Conservation (phyloP, 2,329 filamentous ascomycete species). For the Cladosporium sp. region DNA sequence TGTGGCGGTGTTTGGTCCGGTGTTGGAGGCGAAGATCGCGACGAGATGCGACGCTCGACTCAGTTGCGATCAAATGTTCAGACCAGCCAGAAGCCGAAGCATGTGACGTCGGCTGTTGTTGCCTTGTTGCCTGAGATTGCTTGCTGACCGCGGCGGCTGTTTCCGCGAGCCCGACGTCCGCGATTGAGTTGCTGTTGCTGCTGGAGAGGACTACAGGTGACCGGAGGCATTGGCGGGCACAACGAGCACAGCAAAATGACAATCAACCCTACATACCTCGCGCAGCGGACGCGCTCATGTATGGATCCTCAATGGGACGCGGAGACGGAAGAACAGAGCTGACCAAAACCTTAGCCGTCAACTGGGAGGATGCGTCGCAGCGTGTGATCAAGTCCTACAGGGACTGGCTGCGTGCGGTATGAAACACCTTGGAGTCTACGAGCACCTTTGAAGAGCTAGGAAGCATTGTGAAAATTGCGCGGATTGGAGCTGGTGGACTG, state of each 20-base stretch:
- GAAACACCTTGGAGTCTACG: conserved; percentile 36
- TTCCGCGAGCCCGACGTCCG: conserved; percentile 3
- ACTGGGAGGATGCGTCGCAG: conserved; percentile 80
- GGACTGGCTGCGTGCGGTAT: conserved; percentile 92
- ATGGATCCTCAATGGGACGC: conserved; percentile 16
- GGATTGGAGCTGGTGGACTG: conserved; percentile 6
- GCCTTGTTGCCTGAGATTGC: neutral
- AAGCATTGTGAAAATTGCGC: neutral
- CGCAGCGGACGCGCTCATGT: conserved; percentile 50
- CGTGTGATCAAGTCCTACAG: conserved; percentile 86
- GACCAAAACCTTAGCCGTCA: conserved; percentile 58
- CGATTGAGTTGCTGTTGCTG: neutral
- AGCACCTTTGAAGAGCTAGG: neutral
- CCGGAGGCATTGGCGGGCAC: conserved; percentile 10
- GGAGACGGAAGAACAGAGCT: conserved; percentile 8
- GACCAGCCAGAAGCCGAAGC: neutral
- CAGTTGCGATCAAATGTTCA: conserved; percentile 7
- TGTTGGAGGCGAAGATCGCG: neutral
- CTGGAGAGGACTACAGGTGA: neutral
- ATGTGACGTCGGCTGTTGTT: conserved; percentile 6
- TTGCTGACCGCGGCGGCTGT: conserved; percentile 4
- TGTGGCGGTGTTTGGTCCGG: neutral
- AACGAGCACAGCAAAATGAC: conserved; percentile 37
- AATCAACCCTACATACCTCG: conserved; percentile 89
- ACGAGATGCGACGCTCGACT: neutral